A percentile compares a stretch with the other conserved stretches of the same genome.
Evolutionary conservation across 129 eudicot species (phyloP).

Genomic region (Pseudognaphalium luteoalbum): DNA sequence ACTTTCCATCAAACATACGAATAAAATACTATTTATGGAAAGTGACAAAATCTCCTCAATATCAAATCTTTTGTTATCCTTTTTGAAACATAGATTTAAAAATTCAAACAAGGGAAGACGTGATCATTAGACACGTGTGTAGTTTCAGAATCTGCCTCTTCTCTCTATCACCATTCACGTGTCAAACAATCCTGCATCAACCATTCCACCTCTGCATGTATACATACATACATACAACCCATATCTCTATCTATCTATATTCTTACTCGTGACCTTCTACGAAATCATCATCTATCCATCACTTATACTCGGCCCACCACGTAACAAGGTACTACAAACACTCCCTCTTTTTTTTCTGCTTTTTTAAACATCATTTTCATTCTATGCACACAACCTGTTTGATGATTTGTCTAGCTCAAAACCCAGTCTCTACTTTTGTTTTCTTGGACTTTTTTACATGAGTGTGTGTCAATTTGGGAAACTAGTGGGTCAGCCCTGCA

Average conservation of each 20-base stretch:
- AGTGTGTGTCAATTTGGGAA: not conserved
- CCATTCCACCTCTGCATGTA: not conserved
- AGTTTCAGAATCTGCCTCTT: not conserved
- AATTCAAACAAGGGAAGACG: not conserved
- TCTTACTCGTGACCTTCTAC: conserved; percentile 1
- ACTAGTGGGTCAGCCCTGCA: not conserved
- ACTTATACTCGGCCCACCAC: not conserved
- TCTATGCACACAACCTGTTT: conserved; percentile 17
- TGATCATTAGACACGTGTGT: conserved; percentile 7
- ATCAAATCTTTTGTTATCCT: no score
- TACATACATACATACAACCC: not conserved
- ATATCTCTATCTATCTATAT: not conserved
- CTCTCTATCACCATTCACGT: conserved; percentile 14
- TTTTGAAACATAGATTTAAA: no score
- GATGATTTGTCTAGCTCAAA: conserved; percentile 32
- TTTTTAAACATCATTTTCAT: conserved; percentile 1
- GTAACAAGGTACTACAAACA: not conserved
- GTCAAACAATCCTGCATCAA: not conserved
- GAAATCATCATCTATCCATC: conserved; percentile 1
- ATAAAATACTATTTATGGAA: not conserved
- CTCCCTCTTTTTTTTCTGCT: not conserved
- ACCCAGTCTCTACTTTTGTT: not conserved
- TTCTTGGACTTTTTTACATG: not conserved
- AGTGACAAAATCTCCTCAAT: not conserved
- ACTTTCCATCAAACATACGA: no score